Base-by-base conservation (phyloP, 768 basidiomycete species). In the Lactarius trivialis region DNA sequence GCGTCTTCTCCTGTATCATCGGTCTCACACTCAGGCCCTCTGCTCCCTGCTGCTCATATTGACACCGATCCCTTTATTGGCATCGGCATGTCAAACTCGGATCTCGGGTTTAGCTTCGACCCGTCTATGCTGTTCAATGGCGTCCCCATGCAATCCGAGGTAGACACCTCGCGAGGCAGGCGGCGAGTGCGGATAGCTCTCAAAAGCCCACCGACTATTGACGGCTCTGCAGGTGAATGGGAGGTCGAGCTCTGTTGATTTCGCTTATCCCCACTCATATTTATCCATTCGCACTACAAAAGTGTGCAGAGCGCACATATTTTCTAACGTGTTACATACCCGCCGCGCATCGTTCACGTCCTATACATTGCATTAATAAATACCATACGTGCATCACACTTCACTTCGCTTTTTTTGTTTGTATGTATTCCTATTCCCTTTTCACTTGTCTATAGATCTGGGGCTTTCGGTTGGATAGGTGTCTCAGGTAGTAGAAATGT, bases 151-250 rank as follows among this genome's bases (percentile, higher is more conserved):
- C 73, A 77, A 63, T 74, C 69, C 59, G 68, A 67, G 56, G 68
- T 63, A 21, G 74, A 72, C 56, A 74, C 65, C 9, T 64, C 60
- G 45, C 60, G 64, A 43, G 71, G 74, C 43, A 81, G 78, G 68
- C 79, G 82, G 41, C 79, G 86, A 41, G 85, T 86, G 64, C 79
- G 85, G 65, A 85, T 87, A 55, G 83, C 86, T 32, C 74, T 88
- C 64, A 86, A 83, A 73, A 84, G 80, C 68, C 74, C 85, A 73
- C 85, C 86, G 0, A 77, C 77, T 24, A 73, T 79, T 33, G 85
- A 84, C 51, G 80, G 80, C 65, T 84, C 86, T 71, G 85, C 85
- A 52, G 87, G 86, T 64, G 87, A 88, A 75, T 89, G 88, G 87
- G 87, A 90, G 72, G 85, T 90, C 51, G 82, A 86, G 70, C 76